Conservation (phyloP, 345 rosid species). For the Eucalyptus curtisii region DNA sequence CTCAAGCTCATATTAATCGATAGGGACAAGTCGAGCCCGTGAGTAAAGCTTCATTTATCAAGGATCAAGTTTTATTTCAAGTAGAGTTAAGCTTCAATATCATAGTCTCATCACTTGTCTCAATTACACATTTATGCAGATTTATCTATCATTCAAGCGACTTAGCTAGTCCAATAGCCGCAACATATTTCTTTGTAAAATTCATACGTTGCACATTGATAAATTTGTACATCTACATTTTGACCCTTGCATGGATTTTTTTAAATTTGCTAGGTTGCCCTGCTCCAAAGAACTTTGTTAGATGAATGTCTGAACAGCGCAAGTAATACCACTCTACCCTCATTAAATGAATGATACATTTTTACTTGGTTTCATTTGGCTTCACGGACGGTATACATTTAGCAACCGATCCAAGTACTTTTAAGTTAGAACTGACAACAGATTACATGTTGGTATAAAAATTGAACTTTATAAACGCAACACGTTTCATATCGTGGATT, state of each 20-base stretch:
- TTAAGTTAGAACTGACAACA: neutral
- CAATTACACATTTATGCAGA: neutral
- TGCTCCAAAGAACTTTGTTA: neutral
- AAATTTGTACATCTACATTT: neutral
- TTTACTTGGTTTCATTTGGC: neutral
- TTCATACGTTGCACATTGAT: neutral
- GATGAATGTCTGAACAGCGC: neutral
- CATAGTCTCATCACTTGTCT: neutral
- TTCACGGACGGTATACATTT: neutral
- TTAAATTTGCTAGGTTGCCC: neutral
- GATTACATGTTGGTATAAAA: neutral
- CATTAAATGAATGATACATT: neutral
- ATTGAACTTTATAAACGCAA: neutral
- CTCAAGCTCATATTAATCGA: neutral
- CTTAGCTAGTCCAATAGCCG: slow-evolving; percentile 14
- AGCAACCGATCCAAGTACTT: neutral
- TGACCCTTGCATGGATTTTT: neutral
- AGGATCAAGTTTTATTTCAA: neutral
- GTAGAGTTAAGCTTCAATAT: neutral
- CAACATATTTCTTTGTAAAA: slow-evolving; percentile 8
- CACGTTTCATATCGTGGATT: neutral
- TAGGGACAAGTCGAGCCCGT: neutral
- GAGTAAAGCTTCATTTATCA: neutral
- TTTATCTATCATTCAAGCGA: neutral
- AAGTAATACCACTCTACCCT: neutral